phyloP scores from a whole-genome alignment of 257 asterid genomes.

The Leonotis leonurus region DNA sequence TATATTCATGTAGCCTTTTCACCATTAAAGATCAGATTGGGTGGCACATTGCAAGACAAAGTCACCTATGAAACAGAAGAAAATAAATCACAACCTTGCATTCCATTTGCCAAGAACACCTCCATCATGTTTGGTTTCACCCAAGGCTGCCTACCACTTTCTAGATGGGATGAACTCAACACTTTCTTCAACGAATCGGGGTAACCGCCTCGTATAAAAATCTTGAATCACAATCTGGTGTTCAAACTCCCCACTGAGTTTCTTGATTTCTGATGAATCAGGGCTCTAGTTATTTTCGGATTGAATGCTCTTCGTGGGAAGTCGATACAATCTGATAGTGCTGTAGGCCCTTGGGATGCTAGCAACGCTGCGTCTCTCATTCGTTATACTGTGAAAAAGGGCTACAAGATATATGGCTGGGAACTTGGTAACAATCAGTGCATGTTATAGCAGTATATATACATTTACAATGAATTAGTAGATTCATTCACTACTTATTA shows the following conservation, averaged over 20 bases:
- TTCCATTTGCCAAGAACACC: conserved; percentile 36
- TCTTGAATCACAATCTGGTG: neutral
- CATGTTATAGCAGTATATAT: no score
- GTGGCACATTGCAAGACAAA: conserved; percentile 83
- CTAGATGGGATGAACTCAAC: conserved; percentile 80
- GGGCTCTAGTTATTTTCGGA: conserved; percentile 64
- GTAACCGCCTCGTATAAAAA: conserved; percentile 25
- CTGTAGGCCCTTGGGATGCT: conserved; percentile 58
- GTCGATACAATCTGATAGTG: conserved; percentile 24
- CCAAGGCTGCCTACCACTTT: conserved; percentile 64
- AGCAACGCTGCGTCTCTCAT: conserved; percentile 55
- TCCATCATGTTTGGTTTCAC: conserved; percentile 59
- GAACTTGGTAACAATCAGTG: conserved; percentile 70
- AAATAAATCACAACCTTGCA: conserved; percentile 41
- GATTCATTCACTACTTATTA: no score
- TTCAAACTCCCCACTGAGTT: neutral
- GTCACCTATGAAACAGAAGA: conserved; percentile 59
- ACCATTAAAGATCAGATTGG: conserved; percentile 80
- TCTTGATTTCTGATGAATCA: conserved; percentile 18
- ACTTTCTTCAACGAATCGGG: conserved; percentile 59
- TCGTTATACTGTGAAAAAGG: conserved; percentile 51
- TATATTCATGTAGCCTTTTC: conserved; percentile 58
- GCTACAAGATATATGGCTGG: conserved; percentile 63
- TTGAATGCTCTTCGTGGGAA: conserved; percentile 67
- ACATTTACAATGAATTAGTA: no score